These are phyloP conservation scores for Kwoniella heveanensis DNA, from an alignment of 768 basidiomycete genomes.

Conservation along the genomic window DNA sequence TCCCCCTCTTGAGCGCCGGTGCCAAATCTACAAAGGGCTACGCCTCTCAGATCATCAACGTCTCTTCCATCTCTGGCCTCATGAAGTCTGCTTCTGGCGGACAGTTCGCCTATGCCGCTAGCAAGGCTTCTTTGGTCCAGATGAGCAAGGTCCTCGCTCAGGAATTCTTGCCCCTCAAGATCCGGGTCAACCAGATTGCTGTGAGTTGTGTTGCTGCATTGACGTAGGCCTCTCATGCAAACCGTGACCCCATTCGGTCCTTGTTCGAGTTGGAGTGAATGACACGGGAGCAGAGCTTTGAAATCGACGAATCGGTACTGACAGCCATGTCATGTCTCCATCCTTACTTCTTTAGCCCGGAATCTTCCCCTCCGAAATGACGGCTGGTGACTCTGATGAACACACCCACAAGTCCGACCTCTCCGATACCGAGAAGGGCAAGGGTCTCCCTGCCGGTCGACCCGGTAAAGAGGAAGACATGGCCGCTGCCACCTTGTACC, in stretches of 20 bases:
- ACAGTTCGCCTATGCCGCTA: constrained; percentile 43
- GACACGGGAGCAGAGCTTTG: too few species aligned
- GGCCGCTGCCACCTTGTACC: constrained; percentile 42
- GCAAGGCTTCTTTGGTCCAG: constrained; percentile 42
- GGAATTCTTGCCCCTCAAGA: constrained; percentile 39
- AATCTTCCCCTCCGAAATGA: constrained; percentile 47
- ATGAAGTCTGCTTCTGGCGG: constrained; percentile 43
- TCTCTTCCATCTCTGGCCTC: constrained; percentile 39
- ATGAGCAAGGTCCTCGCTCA: constrained; percentile 42
- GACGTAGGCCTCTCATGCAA: too few species aligned
- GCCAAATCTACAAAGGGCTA: constrained; percentile 37
- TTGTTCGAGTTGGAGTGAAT: too few species aligned
- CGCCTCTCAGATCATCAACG: constrained; percentile 45
- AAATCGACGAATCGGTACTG: too few species aligned
- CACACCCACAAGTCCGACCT: constrained; percentile 40
- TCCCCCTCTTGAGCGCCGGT: constrained; percentile 39
- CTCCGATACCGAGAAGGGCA: constrained; percentile 34
- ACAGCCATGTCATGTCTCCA: too few species aligned
- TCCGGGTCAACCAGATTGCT: constrained; percentile 48
- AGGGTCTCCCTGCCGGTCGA: constrained; percentile 41
- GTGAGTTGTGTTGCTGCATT: constrained; percentile 13
- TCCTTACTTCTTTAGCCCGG: constrained; percentile 23
- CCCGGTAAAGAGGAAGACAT: constrained; percentile 46
- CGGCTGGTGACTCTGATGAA: constrained; percentile 32
- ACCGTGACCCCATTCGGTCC: too few species aligned